These are phyloP conservation scores for Lepraria neglecta DNA, from an alignment of 495 filamentous ascomycete species.

Conservation along the genomic window DNA sequence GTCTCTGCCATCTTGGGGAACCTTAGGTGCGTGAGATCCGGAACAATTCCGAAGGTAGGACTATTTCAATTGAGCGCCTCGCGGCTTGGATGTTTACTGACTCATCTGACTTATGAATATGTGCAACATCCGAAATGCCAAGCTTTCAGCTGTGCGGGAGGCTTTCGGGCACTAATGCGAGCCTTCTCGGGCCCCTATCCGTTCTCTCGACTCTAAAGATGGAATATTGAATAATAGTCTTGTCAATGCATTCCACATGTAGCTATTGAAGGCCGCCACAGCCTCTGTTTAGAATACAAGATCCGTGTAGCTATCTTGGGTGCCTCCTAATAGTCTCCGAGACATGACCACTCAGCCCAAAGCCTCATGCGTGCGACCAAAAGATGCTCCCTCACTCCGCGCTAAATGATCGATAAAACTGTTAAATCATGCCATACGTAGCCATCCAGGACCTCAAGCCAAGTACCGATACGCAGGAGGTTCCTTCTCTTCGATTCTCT, in stretches of 20 bases:
- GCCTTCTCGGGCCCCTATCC: neutral
- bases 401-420: conserved; percentile 15
- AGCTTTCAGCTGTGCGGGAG: neutral
- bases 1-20: conserved; percentile 27
- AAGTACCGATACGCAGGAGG: conserved; percentile 72
- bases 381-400: conserved; percentile 9
- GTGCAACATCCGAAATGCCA: neutral
- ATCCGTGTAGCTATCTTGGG: neutral
- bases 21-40: neutral
- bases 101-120: neutral
- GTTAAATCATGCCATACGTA: neutral
- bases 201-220: neutral
- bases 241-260: no score
- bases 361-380: neutral
- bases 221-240: no score
- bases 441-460: conserved; percentile 40
- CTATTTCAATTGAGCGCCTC: neutral
- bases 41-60: neutral
- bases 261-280: neutral
- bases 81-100: neutral
- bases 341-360: neutral
- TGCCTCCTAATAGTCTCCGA: neutral
- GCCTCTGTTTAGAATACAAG: neutral
- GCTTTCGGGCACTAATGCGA: conserved; percentile 7
- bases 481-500: conserved; percentile 65